phyloP scores from a whole-genome alignment of 2,329 filamentous ascomycete genomes.

The Fusarium caatingaense region DNA sequence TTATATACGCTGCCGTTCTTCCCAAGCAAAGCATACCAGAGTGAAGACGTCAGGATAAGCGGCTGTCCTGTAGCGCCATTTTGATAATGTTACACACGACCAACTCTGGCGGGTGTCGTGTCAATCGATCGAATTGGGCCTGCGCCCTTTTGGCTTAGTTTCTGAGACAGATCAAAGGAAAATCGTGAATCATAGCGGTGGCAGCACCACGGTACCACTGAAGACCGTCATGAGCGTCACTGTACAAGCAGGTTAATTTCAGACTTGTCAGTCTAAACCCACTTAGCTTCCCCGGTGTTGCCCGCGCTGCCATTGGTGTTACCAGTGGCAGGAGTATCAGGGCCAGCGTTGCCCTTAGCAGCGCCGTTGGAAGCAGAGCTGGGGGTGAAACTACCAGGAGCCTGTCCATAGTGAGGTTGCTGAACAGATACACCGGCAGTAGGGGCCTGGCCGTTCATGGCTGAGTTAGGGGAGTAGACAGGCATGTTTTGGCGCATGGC shows the following conservation, averaged over 20 bases:
- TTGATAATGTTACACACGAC: constrained; percentile 53
- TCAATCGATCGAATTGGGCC: constrained; percentile 41
- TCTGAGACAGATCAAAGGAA: constrained; percentile 52
- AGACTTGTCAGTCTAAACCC: constrained; percentile 53
- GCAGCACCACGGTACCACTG: constrained; percentile 50
- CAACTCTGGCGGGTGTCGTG: constrained; percentile 46
- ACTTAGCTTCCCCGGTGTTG: constrained; percentile 52
- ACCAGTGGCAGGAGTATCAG: constrained; percentile 22
- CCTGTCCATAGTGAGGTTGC: constrained; percentile 47
- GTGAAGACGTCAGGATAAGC: constrained; percentile 25
- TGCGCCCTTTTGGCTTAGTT: constrained; percentile 42
- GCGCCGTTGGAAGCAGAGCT: constrained; percentile 10
- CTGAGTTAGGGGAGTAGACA: constrained; percentile 50
- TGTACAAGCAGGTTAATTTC: constrained; percentile 50
- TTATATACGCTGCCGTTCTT: constrained; percentile 26
- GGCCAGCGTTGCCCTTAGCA: constrained; percentile 14
- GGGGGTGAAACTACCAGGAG: constrained; percentile 40
- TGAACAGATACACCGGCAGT: constrained; percentile 43
- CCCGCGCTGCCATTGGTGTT: constrained; percentile 26
- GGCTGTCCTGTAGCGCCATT: constrained; percentile 45
- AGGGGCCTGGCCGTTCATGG: constrained; percentile 49
- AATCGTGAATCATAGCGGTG: constrained; percentile 57
- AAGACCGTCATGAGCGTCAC: constrained; percentile 45
- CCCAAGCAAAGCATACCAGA: constrained; percentile 29
- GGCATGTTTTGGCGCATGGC: constrained; percentile 50